Conservation (phyloP, 1,139 yeast genomes). For the Pichia sp. region DNA sequence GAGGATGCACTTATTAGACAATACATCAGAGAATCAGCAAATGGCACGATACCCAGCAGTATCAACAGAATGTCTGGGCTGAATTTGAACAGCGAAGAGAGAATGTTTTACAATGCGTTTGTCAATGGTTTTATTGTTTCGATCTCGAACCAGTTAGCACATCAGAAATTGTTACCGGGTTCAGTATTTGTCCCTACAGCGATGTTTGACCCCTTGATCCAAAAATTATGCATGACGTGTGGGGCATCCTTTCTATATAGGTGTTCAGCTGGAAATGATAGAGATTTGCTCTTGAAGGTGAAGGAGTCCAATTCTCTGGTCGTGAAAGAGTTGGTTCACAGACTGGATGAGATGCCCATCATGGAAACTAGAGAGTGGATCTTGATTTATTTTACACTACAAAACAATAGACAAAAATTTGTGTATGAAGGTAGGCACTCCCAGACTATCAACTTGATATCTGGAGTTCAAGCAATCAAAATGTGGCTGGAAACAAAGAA, state of each 20-base stretch:
- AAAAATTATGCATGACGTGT: conserved; percentile 36
- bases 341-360: conserved; percentile 13
- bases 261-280: background rate
- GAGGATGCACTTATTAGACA: conserved; percentile 11
- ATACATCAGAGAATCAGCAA: conserved; percentile 6
- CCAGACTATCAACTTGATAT: conserved; percentile 21
- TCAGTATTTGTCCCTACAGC: conserved; percentile 35
- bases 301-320: conserved; percentile 16
- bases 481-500: conserved; percentile 20
- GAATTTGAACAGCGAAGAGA: background rate
- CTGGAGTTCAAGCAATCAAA: conserved; percentile 24
- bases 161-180: conserved; percentile 38
- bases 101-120: conserved; percentile 33
- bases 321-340: conserved; percentile 16
- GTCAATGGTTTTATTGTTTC: conserved; percentile 37
- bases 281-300: background rate
- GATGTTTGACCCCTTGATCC: conserved; percentile 30
- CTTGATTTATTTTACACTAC: conserved; percentile 22
- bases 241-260: conserved; percentile 32
- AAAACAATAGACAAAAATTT: conserved; percentile 26
- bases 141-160: conserved; percentile 41
- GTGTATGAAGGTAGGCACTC: conserved; percentile 21
- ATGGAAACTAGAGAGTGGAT: conserved; percentile 27
- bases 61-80: background rate
- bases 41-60: background rate